Percentiles rank a stretch among this genome's conserved stretches.
phyloP scores from a whole-genome alignment of 768 basidiomycete genomes.

The Infundibulicybe gibba region DNA sequence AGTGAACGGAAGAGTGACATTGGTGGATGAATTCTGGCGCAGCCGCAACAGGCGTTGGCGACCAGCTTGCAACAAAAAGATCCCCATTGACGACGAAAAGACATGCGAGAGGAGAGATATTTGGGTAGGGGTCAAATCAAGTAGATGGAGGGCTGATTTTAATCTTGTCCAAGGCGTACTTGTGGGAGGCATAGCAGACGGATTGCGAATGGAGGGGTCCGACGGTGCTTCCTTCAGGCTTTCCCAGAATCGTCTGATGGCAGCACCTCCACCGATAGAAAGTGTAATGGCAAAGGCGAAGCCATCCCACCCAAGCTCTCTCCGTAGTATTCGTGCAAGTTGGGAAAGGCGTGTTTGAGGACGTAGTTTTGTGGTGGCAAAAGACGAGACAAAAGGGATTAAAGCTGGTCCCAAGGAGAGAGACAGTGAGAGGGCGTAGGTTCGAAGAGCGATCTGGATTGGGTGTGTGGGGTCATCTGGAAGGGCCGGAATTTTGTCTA shows the following conservation, averaged over 20 bases:
- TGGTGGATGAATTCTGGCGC: slow-evolving; percentile 7
- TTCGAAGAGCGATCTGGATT: slow-evolving; percentile 54
- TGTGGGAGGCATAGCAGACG: not conserved
- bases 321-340: slow-evolving; percentile 38
- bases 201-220: not conserved
- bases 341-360: slow-evolving; percentile 16
- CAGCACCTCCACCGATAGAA: slow-evolving; percentile 61
- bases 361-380: slow-evolving; percentile 17
- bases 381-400: slow-evolving; percentile 44
- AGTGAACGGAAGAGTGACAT: slow-evolving; percentile 2
- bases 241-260: slow-evolving; percentile 44
- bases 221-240: slow-evolving; percentile 1
- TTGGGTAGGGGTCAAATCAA: slow-evolving; percentile 33
- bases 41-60: slow-evolving; percentile 27
- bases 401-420: slow-evolving; percentile 67
- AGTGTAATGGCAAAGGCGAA: slow-evolving; percentile 69
- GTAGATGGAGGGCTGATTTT: slow-evolving; percentile 8
- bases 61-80: slow-evolving; percentile 55
- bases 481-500: not conserved
- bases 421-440: slow-evolving; percentile 62
- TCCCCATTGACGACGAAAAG: slow-evolving; percentile 52
- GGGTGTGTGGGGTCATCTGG: slow-evolving; percentile 3
- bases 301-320: slow-evolving; percentile 57
- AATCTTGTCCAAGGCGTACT: slow-evolving; percentile 1
- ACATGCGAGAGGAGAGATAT: slow-evolving; percentile 58